These are phyloP conservation scores for Aurantiochytrium sp. DNA, from an alignment of 108 stramenopile genomes.

Conservation along the genomic window DNA sequence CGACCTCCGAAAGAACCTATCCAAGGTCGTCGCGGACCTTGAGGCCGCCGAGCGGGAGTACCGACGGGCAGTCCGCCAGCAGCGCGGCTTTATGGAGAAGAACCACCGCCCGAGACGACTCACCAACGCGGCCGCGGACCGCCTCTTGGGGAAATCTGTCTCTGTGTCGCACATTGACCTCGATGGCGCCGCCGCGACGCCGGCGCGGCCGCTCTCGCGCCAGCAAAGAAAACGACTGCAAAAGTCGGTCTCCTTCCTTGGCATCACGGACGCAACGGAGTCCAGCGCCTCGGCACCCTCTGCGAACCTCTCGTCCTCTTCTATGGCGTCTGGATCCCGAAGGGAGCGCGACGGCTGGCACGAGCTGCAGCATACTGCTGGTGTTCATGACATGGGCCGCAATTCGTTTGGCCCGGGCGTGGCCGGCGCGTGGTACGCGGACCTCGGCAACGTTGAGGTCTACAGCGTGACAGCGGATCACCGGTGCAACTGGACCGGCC, in stretches of 20 bases:
- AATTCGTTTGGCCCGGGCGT: background rate
- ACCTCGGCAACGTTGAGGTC: background rate
- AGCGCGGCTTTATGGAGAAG: background rate
- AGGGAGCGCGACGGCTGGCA: background rate
- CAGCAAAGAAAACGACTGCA: background rate
- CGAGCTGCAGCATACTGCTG: background rate
- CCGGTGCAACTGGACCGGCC: slow-evolving; percentile 33
- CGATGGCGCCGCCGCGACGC: background rate
- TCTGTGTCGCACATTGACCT: background rate
- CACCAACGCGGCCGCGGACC: too few relatives aligned
- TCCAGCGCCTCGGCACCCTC: background rate
- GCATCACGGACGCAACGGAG: background rate
- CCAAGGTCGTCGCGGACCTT: background rate
- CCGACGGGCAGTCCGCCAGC: background rate
- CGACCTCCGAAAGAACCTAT: background rate
- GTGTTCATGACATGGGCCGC: background rate
- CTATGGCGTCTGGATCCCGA: background rate
- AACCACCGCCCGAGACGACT: background rate
- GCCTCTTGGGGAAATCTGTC: background rate
- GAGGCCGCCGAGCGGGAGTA: background rate
- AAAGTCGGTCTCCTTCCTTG: background rate
- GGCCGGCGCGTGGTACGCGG: background rate
- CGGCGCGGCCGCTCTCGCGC: background rate
- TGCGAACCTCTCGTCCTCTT: too few relatives aligned
- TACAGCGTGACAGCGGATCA: background rate